These are phyloP conservation scores for Glutinoglossum americanum DNA, from an alignment of 495 filamentous ascomycete species.

Conservation along the genomic window DNA sequence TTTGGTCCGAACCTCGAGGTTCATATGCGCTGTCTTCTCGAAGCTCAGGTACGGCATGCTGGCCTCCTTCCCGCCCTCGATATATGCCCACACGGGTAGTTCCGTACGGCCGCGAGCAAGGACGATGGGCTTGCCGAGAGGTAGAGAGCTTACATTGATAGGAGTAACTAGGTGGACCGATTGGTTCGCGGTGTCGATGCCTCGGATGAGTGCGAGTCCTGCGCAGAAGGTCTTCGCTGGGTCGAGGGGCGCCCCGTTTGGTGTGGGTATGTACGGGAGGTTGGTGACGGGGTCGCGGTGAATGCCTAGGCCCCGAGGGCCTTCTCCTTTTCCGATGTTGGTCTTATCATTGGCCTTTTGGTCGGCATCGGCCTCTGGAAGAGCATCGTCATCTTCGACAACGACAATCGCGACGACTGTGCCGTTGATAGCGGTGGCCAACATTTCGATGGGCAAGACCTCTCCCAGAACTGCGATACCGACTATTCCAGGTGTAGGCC, in stretches of 20 bases:
- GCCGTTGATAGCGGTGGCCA: conserved; percentile 32
- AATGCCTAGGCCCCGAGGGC: background rate
- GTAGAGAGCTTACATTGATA: background rate
- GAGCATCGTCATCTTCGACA: conserved; percentile 17
- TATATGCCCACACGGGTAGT: background rate
- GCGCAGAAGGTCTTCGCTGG: conserved; percentile 24
- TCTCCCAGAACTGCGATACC: conserved; percentile 33
- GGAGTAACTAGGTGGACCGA: conserved; percentile 32
- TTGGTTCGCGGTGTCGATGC: conserved; percentile 24
- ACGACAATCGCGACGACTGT: conserved; percentile 34
- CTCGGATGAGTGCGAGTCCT: conserved; percentile 31
- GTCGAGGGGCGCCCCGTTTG: conserved; percentile 14
- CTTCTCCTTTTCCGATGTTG: background rate
- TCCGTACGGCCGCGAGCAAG: background rate
- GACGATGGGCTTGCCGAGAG: background rate
- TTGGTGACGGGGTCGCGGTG: conserved; percentile 4
- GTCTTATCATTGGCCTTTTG: background rate
- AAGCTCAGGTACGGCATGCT: no score
- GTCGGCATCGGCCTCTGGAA: background rate
- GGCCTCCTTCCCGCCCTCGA: no score
- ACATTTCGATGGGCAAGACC: conserved; percentile 22
- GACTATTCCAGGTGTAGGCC: conserved; percentile 25
- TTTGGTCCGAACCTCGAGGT: no score
- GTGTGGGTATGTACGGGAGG: conserved; percentile 7
- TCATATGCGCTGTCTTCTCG: no score